These are phyloP conservation scores for Colletotrichum lindemuthianum DNA, from an alignment of 2,329 filamentous ascomycete genomes.

Conservation along the genomic window DNA sequence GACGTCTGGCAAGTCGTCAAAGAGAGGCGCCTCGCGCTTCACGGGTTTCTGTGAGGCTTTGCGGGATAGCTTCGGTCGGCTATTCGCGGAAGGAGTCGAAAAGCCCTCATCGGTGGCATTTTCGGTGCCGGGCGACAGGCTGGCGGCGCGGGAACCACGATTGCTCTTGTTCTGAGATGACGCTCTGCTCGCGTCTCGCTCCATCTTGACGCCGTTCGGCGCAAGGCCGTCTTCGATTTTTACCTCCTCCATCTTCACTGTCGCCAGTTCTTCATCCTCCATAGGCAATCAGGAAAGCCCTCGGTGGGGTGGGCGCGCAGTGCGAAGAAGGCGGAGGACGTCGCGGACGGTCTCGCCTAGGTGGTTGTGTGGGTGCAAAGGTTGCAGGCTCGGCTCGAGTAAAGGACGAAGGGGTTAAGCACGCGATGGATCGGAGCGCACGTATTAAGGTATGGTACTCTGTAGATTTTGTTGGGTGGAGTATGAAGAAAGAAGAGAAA, in stretches of 20 bases:
- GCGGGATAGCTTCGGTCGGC: conserved; percentile 67
- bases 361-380: conserved; percentile 10
- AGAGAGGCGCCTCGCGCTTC: conserved; percentile 72
- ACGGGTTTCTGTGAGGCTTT: conserved; percentile 49
- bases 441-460: conserved; percentile 4
- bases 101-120: conserved; percentile 60
- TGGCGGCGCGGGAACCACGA: conserved; percentile 51
- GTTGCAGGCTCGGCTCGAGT: conserved; percentile 3
- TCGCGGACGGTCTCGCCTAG: conserved; percentile 25
- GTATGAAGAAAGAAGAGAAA: conserved; percentile 24
- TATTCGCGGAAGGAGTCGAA: conserved; percentile 59
- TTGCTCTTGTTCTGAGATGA: conserved; percentile 53
- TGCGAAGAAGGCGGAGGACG: conserved; percentile 15
- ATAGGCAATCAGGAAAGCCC: conserved; percentile 40
- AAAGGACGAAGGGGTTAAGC: conserved; percentile 6
- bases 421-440: conserved; percentile 25
- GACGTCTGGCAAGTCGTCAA: conserved; percentile 78
- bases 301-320: conserved; percentile 27
- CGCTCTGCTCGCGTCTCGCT: conserved; percentile 50
- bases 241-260: conserved; percentile 54
- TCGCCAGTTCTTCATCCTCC: conserved; percentile 55
- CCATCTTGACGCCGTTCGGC: conserved; percentile 49
- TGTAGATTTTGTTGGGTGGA: conserved; percentile 29
- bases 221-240: conserved; percentile 53
- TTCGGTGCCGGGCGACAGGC: conserved; percentile 54